Conservation (phyloP, 169 alveolate species). For the Toxoplasma gondii region DNA sequence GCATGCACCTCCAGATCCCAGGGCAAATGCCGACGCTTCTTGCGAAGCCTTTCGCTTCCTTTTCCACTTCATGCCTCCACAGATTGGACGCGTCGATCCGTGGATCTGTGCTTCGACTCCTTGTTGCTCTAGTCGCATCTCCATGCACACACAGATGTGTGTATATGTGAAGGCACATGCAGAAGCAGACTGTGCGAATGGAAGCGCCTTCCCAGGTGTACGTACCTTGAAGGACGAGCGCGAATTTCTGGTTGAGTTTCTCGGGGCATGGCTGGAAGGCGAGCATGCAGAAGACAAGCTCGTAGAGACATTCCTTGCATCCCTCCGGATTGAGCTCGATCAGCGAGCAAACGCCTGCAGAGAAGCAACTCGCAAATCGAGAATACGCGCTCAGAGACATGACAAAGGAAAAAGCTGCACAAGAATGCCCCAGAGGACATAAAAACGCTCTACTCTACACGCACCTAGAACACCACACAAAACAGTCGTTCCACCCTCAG, state of each 20-base stretch:
- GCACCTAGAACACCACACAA: too few relatives aligned
- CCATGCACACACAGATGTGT: too few relatives aligned
- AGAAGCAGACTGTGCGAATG: neutral
- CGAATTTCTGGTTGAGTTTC: constrained; percentile 31
- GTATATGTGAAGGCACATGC: neutral
- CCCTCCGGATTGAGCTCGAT: constrained; percentile 17
- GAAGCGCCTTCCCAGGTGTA: neutral
- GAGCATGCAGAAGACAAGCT: constrained; percentile 30
- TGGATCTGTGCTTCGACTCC: too few relatives aligned
- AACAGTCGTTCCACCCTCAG: too few relatives aligned
- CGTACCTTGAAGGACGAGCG: constrained; percentile 30
- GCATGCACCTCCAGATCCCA: too few relatives aligned
- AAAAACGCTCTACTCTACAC: neutral
- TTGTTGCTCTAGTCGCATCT: too few relatives aligned
- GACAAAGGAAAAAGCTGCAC: neutral
- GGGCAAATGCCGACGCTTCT: too few relatives aligned
- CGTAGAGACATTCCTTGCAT: neutral
- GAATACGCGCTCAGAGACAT: too few relatives aligned
- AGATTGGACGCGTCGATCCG: too few relatives aligned
- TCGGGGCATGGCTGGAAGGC: constrained; percentile 46
- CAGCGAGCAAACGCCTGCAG: constrained; percentile 18
- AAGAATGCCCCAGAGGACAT: neutral
- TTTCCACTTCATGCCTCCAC: too few relatives aligned
- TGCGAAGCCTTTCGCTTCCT: too few relatives aligned
- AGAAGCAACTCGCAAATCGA: neutral